Evolutionary conservation across 306 rosid genomes (phyloP), one percentile per base, ranked within the genome.

Genomic region (Rubus idaeus): DNA sequence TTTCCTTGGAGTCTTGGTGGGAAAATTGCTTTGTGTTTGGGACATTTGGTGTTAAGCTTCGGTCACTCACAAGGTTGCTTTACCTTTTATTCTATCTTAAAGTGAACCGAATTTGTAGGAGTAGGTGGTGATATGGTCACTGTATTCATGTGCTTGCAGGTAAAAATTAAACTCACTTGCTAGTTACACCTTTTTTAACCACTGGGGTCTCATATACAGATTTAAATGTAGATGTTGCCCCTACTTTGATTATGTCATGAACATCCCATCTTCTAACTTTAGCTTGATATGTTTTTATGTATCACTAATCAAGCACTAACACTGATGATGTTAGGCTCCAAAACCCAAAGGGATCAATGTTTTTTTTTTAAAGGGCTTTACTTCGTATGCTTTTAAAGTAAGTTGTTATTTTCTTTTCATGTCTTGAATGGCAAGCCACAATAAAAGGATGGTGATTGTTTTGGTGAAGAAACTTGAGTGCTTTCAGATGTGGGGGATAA

Each of bases 81-180:
- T 79, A 60, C 86, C 77, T 83, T 78, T n/a, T 72, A 70, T 72
- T 78, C 63, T 78, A 65, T 81, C 73, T 86, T 77, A 74, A 76
- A 75, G 76, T 73, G 79, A 79, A 81, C 78, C 46, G 84, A 64
- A 41, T 71, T 50, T 81, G 64, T 72, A 63, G 77, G 82, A 75
- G 75, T 83, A 77, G 84, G 71, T 76, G 81, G 83, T 86, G 85
- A 75, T 75, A 75, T 75, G 63, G 74, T 80, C 90, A 85, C 82
- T 70, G 70, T 65, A 77, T 79, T 85, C 89, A 82, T 88, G 90
- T 87, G 91, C 81, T 74, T 84, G 83, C 79, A 86, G 78, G 75
- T 83, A 79, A 77, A 85, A 84, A 75, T 65, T 78, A 10, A 23
- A 78, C 64, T 73, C 84, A 68, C 80, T 71, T 64, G 69, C 46